Conservation (phyloP, 192 early-diverging fungal species). For the Podila epigama region DNA sequence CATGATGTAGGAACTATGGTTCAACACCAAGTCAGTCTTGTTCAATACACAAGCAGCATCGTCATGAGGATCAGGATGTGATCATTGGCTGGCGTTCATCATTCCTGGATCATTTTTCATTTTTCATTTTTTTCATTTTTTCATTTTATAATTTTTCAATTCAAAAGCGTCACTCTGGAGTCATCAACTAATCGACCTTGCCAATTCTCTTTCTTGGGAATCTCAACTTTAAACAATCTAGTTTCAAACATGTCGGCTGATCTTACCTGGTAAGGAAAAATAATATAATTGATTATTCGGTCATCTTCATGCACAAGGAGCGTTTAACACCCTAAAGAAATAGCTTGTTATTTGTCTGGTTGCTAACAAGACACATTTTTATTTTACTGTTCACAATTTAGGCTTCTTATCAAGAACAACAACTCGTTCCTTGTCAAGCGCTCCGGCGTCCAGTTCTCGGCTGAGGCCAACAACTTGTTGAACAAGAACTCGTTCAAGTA, state of each 20-base stretch:
- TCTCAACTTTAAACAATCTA: background rate
- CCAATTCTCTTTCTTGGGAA: background rate
- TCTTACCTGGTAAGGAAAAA: conserved; percentile 48
- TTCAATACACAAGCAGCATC: background rate
- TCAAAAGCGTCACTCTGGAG: background rate
- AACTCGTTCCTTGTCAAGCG: conserved; percentile 87
- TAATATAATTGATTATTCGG: too few relatives aligned
- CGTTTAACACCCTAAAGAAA: background rate
- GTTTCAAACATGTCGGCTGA: conserved; percentile 53
- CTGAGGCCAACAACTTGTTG: conserved; percentile 78
- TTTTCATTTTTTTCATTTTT: background rate
- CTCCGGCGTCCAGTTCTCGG: conserved; percentile 72
- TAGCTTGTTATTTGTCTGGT: background rate
- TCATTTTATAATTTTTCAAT: background rate
- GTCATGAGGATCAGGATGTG: background rate
- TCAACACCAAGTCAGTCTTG: conserved; percentile 7
- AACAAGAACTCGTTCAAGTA: conserved; percentile 86
- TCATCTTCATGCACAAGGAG: too few relatives aligned
- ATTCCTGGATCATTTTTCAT: background rate
- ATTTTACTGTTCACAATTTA: background rate
- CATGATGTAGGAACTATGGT: conserved; percentile 36
- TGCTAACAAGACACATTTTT: background rate
- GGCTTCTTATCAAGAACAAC: conserved; percentile 77
- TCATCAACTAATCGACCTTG: conserved; percentile 8
- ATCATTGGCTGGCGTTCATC: background rate